Conservation (phyloP, 2,329 filamentous ascomycete genomes). For the Nemania sp. region DNA sequence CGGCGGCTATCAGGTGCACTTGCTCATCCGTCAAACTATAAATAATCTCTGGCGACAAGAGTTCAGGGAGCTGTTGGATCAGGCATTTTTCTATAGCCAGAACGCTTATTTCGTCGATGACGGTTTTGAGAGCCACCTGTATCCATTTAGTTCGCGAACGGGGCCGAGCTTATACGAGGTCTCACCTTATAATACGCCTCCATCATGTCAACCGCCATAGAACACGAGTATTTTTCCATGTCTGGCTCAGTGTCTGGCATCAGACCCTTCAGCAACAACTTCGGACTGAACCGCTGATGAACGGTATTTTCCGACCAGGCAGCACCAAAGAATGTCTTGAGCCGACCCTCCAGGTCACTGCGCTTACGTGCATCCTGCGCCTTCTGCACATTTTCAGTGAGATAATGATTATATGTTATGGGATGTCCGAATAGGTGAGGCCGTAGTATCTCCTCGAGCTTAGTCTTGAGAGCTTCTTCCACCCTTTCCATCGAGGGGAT, state of each 20-base stretch:
- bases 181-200: conserved; percentile 35
- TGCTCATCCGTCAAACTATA: conserved; percentile 25
- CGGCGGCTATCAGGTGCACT: conserved; percentile 21
- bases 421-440: conserved; percentile 41
- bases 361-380: background rate
- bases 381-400: conserved; percentile 43
- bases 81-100: conserved; percentile 39
- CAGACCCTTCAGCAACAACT: conserved; percentile 12
- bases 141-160: background rate
- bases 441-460: conserved; percentile 37
- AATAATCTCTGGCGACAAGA: conserved; percentile 29
- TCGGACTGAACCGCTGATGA: background rate
- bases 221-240: conserved; percentile 27
- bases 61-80: conserved; percentile 32
- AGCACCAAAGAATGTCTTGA: background rate
- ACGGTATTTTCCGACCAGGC: background rate
- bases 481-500: conserved; percentile 31
- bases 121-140: conserved; percentile 41
- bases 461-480: conserved; percentile 26
- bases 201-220: conserved; percentile 30
- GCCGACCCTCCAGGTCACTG: background rate
- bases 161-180: no score
- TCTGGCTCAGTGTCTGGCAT: conserved; percentile 16
- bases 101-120: conserved; percentile 42
- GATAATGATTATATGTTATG: conserved; percentile 47